Conservation (phyloP, 306 rosid species). For the Hippophae gyantsensis region DNA sequence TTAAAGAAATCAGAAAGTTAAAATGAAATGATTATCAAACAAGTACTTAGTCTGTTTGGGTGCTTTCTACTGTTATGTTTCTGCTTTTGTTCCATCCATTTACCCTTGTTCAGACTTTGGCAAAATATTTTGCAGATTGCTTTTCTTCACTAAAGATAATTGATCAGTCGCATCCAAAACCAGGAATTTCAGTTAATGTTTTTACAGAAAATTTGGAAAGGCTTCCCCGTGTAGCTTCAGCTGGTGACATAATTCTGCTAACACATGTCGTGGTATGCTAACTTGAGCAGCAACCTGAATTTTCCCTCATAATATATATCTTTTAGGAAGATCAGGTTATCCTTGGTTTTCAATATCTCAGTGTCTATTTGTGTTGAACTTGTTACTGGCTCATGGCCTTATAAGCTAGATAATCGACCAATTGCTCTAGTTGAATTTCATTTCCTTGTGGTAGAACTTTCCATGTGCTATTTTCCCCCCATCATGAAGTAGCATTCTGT, state of each 20-base stretch:
- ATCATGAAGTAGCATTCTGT: no score
- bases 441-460: no score
- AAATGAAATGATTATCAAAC: neutral
- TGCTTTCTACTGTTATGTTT: neutral
- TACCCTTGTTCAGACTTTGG: slow-evolving; percentile 10
- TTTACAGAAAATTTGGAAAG: slow-evolving; percentile 32
- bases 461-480: no score
- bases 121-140: slow-evolving; percentile 42
- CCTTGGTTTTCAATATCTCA: no score
- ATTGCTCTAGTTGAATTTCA: no score
- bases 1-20: neutral
- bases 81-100: neutral
- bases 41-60: neutral
- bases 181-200: slow-evolving; percentile 35
- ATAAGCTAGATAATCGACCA: no score
- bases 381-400: no score
- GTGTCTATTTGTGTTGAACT: no score
- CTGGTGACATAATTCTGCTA: slow-evolving; percentile 60
- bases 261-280: slow-evolving; percentile 34
- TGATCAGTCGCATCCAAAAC: slow-evolving; percentile 34
- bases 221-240: slow-evolving; percentile 42
- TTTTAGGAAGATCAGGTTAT: neutral
- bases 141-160: slow-evolving; percentile 36
- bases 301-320: no score
- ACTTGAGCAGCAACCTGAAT: neutral